A percentile compares a stretch with the other conserved stretches of the same genome.
Evolutionary conservation across 108 stramenopile species (phyloP).

Genomic region (Cylindrotheca closterium): DNA sequence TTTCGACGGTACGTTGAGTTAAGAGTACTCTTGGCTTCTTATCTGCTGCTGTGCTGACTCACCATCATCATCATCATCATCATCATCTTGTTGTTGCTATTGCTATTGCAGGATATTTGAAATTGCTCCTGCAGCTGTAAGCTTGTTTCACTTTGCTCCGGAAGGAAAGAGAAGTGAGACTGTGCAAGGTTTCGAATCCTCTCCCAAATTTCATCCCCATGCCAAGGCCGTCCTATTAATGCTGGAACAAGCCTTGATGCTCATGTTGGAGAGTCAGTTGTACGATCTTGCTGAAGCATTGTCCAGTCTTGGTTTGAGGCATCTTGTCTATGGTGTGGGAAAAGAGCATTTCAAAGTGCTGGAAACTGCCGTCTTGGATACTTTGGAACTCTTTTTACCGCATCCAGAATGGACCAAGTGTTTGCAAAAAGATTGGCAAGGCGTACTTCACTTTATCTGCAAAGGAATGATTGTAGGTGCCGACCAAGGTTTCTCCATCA

Average conservation of each 20-base stretch:
- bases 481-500: background rate
- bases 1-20: conserved; percentile 22
- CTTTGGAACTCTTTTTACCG: background rate
- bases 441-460: conserved; percentile 5
- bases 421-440: conserved; percentile 5
- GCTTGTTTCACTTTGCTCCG: background rate
- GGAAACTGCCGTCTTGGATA: conserved; percentile 14
- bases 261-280: conserved; percentile 4
- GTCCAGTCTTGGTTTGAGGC: conserved; percentile 1
- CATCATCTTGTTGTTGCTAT: background rate
- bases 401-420: conserved; percentile 7
- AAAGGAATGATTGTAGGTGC: conserved; percentile 12
- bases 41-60: too few relatives aligned
- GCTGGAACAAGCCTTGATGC: conserved; percentile 2
- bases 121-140: background rate
- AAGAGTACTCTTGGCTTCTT: too few relatives aligned
- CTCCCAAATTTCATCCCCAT: conserved; percentile 3
- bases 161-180: too few relatives aligned
- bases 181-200: background rate
- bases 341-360: conserved; percentile 12
- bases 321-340: conserved; percentile 16
- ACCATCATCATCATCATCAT: too few relatives aligned
- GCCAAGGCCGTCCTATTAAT: conserved; percentile 4
- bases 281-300: background rate
- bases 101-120: background rate